phyloP scores from a whole-genome alignment of 2,329 filamentous ascomycete species.

The Pseudogymnoascus verrucosus region DNA sequence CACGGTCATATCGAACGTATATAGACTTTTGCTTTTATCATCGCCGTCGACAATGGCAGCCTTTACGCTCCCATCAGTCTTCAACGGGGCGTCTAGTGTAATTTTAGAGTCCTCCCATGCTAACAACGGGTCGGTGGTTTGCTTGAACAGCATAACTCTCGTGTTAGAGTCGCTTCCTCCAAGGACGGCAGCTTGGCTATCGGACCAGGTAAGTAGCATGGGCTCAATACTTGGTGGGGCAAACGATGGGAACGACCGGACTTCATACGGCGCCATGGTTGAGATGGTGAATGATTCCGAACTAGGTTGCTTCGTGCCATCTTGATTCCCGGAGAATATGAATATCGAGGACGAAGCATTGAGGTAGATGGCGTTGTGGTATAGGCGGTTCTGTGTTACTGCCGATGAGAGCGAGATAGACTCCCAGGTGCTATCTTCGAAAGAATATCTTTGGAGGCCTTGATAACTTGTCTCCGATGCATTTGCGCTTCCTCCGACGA shows the following conservation, averaged over 20 bases:
- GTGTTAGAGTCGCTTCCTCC: constrained; percentile 62
- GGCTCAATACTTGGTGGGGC: constrained; percentile 60
- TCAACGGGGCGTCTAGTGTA: constrained; percentile 51
- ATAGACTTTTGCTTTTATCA: constrained; percentile 70
- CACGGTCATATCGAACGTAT: constrained; percentile 66
- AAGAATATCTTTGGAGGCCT: constrained; percentile 65
- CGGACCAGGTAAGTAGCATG: constrained; percentile 66
- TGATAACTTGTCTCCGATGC: constrained; percentile 47
- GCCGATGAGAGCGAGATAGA: constrained; percentile 37
- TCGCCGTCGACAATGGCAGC: constrained; percentile 60
- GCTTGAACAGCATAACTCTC: constrained; percentile 64
- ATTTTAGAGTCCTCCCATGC: constrained; percentile 64
- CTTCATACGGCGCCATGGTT: constrained; percentile 54
- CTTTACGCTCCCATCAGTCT: constrained; percentile 51
- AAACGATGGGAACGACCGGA: constrained; percentile 49
- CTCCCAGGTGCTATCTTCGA: constrained; percentile 49
- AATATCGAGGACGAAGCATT: constrained; percentile 62
- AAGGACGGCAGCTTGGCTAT: constrained; percentile 62
- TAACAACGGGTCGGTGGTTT: constrained; percentile 27
- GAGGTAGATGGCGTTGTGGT: constrained; percentile 72
- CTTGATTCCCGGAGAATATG: constrained; percentile 69
- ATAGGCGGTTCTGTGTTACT: constrained; percentile 51
- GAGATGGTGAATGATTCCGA: constrained; percentile 69
- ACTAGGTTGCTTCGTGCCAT: constrained; percentile 49
- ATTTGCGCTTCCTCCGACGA: constrained; percentile 66